Conservation (phyloP, 1,284 basidiomycete species). For the Naganishia sp. region DNA sequence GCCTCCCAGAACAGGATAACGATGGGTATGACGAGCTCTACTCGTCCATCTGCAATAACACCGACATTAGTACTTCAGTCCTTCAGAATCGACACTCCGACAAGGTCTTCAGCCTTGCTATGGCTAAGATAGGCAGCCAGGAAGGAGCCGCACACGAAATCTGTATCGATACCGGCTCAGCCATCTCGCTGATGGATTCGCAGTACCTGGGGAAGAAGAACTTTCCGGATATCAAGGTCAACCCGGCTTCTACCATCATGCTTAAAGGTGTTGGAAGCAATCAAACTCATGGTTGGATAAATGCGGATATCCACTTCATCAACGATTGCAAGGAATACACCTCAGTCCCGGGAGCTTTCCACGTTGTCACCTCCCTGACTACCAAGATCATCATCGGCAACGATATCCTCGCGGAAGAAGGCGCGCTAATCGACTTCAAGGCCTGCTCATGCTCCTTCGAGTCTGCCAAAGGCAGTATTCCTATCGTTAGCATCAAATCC, state of each 20-base stretch:
- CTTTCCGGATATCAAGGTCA: constrained; percentile 11
- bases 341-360: background rate
- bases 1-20: constrained; percentile 1
- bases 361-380: background rate
- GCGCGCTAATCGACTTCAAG: background rate
- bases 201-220: constrained; percentile 1
- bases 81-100: background rate
- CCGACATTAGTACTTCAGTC: background rate
- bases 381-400: background rate
- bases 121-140: constrained; percentile 1
- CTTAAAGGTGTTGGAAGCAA: constrained; percentile 1
- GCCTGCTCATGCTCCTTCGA: background rate
- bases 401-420: background rate
- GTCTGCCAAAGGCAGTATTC: no score
- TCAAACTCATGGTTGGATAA: constrained; percentile 1
- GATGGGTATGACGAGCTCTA: constrained; percentile 5
- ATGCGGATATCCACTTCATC: background rate
- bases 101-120: constrained; percentile 2
- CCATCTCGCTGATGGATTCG: constrained; percentile 27
- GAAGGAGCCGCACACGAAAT: background rate
- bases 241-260: background rate
- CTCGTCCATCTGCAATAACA: background rate
- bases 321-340: background rate
- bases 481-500: no score
- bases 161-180: constrained; percentile 19